Evolutionary conservation across 768 basidiomycete species (phyloP).

Genomic region (Cyathus striatus): DNA sequence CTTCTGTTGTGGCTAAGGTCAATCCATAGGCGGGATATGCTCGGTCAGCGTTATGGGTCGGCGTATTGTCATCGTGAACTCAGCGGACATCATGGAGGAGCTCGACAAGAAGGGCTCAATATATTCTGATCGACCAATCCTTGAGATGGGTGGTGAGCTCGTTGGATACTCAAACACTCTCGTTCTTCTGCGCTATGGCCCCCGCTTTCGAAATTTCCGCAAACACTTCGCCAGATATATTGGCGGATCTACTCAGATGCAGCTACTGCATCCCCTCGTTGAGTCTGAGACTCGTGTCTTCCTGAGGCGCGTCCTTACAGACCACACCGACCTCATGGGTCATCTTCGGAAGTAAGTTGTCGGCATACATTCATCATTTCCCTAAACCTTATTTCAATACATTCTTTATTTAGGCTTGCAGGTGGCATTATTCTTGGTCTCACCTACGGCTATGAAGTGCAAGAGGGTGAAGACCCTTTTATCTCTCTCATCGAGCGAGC

Average conservation of each 20-base stretch:
- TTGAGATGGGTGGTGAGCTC: slow-evolving; percentile 48
- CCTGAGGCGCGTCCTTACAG: slow-evolving; percentile 26
- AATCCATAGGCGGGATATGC: slow-evolving; percentile 27
- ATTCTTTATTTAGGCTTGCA: slow-evolving; percentile 30
- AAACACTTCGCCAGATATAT: slow-evolving; percentile 37
- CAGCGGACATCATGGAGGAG: slow-evolving; percentile 34
- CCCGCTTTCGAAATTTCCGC: slow-evolving; percentile 37
- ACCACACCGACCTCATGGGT: slow-evolving; percentile 21
- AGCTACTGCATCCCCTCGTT: slow-evolving; percentile 24
- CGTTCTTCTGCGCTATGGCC: slow-evolving; percentile 38
- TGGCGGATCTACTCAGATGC: slow-evolving; percentile 24
- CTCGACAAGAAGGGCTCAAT: slow-evolving; percentile 42
- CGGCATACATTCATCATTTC: no score
- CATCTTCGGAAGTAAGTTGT: slow-evolving; percentile 38
- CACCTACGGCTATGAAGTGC: slow-evolving; percentile 52
- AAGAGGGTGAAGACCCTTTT: slow-evolving; percentile 46
- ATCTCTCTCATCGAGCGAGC: slow-evolving; percentile 46
- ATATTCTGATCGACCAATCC: slow-evolving; percentile 42
- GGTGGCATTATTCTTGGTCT: slow-evolving; percentile 50
- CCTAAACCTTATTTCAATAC: neutral
- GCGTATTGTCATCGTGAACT: slow-evolving; percentile 44
- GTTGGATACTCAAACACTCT: slow-evolving; percentile 42
- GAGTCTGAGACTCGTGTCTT: slow-evolving; percentile 30
- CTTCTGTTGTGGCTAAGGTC: neutral
- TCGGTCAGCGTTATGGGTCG: slow-evolving; percentile 38